Evolutionary conservation across 2,329 filamentous ascomycete species (phyloP), one percentile per base, ranked within the genome.

Genomic region (Cercospora citrullina): DNA sequence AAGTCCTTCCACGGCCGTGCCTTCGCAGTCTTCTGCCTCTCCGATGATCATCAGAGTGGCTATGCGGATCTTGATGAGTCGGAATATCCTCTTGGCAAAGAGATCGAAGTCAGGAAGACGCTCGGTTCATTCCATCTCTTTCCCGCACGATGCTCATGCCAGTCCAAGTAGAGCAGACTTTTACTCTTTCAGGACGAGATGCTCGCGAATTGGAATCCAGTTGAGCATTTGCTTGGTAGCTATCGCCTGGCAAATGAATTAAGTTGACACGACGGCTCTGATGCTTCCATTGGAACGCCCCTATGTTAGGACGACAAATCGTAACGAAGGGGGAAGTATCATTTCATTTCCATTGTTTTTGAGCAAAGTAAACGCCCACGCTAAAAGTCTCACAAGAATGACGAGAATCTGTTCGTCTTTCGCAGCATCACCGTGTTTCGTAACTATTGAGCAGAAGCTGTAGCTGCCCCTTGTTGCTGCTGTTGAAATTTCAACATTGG

Each of bases 401-500:
- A 16, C 12, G 21, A 53, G 48, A 28, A 53, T 14, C 21, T 28
- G 18, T 53, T 30, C 28, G 28, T 30, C 28, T 30, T 3, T 31
- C 30, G 30, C n/a, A 18, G 16, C 39, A n/a, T 6, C 14, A 45
- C 26, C 57, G 21, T 59, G n/a, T 8, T 39, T 59, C 33, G 8
- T 60, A 18, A 60, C 16, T 5, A 36, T 18, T 31, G 57, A 16
- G 30, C 57, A 26, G 57, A 59, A 59, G 28, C 48, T 28, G 21
- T 28, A 14, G 23, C 48, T 1, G 23, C 48, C 1, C 48, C 48
- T 55, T 23, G 26, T 2, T 36, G 55, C n/a, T 59, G 55, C 55
- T 36, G 55, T 16, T 59, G 59, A 23, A 45, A 33, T 26, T 16
- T 62, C 60, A 45, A n/a, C 39, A 48, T 62, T 12, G 96, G 84